These are phyloP conservation scores for Rhodotorula sp. DNA, from an alignment of 1,284 basidiomycete species.

Conservation along the genomic window DNA sequence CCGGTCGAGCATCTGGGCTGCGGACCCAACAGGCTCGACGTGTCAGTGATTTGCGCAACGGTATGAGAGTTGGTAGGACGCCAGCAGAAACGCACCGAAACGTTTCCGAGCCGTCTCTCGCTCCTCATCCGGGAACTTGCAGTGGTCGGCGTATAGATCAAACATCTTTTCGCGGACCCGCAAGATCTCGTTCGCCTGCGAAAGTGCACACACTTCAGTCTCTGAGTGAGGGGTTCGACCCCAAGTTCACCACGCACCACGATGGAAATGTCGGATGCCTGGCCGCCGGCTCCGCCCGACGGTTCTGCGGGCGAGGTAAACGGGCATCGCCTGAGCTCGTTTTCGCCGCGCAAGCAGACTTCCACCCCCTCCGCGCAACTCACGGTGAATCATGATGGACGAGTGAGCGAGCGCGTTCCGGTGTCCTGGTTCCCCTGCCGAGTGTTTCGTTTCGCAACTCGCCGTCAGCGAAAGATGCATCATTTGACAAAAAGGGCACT, in stretches of 20 bases:
- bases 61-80: not conserved
- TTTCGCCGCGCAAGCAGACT: not conserved
- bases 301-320: constrained; percentile 56
- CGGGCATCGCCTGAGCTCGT: too few relatives aligned
- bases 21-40: not conserved
- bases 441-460: not conserved
- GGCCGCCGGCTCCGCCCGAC: constrained; percentile 86
- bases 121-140: constrained; percentile 64
- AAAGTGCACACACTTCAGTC: too few relatives aligned
- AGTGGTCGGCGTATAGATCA: constrained; percentile 66
- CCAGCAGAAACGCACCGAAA: constrained; percentile 60
- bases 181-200: constrained; percentile 73
- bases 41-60: not conserved
- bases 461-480: not conserved
- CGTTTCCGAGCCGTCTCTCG: constrained; percentile 64
- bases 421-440: constrained; percentile 70
- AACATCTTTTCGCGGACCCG: constrained; percentile 66
- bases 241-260: constrained; percentile 55
- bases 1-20: constrained; percentile 61
- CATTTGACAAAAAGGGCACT: not conserved
- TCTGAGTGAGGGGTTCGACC: too few relatives aligned
- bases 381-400: constrained; percentile 88
- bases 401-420: constrained; percentile 84
- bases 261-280: constrained; percentile 89
- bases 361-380: not conserved